These are phyloP conservation scores for Colletotrichum falcatum DNA, from an alignment of 2,329 filamentous ascomycete genomes.

Conservation along the genomic window DNA sequence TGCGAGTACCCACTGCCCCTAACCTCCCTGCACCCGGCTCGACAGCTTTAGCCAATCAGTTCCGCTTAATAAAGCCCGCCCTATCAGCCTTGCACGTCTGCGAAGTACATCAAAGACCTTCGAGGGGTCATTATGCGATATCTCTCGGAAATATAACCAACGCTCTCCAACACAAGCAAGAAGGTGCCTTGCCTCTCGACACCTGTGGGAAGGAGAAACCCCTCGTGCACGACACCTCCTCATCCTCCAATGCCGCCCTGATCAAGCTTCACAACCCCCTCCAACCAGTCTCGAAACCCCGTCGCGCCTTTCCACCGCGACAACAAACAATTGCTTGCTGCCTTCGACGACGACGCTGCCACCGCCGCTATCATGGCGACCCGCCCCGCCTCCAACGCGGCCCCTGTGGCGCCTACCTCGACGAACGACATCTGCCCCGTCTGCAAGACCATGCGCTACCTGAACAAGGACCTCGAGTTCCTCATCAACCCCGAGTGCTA, in stretches of 20 bases:
- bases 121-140: background rate
- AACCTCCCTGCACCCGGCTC: conserved; percentile 2
- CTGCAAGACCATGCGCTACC: conserved; percentile 96
- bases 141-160: background rate
- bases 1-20: conserved; percentile 15
- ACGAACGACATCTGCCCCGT: conserved; percentile 87
- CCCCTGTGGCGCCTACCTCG: conserved; percentile 44
- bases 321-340: background rate
- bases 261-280: background rate
- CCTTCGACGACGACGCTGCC: too few relatives aligned
- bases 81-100: conserved; percentile 28
- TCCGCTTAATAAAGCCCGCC: conserved; percentile 12
- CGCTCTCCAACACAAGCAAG: background rate
- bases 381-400: conserved; percentile 18
- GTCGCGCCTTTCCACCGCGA: background rate
- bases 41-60: conserved; percentile 37
- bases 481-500: conserved; percentile 99
- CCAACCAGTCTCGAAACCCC: background rate
- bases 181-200: background rate
- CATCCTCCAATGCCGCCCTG: conserved; percentile 2
- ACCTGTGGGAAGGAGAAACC: background rate
- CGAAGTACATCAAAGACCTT: background rate
- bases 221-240: too few relatives aligned
- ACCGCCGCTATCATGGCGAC: conserved; percentile 29
- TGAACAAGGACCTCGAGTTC: conserved; percentile 94